These are phyloP conservation scores for Aureobasidium vineae DNA, from an alignment of 2,329 filamentous ascomycete species.

Conservation along the genomic window DNA sequence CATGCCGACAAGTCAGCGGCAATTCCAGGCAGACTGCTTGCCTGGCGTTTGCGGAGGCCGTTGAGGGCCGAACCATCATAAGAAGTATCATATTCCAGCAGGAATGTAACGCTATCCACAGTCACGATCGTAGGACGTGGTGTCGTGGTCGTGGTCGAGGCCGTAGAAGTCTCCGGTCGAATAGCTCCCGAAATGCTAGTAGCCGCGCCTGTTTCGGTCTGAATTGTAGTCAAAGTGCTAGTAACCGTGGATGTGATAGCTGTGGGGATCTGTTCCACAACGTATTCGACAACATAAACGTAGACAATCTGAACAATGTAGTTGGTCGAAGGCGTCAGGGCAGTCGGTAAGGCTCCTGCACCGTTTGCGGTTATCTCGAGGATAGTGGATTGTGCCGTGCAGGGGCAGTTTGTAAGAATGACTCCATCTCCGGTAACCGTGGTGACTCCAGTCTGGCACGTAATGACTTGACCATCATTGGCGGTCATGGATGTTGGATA, in stretches of 20 bases:
- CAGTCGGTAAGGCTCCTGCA: not conserved
- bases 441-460: not conserved
- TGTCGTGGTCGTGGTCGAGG: not conserved
- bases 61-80: not conserved
- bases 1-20: not conserved
- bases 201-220: not conserved
- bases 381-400: slow-evolving; percentile 2
- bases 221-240: not conserved
- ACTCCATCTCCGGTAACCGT: not conserved
- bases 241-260: not conserved
- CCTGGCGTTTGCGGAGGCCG: slow-evolving; percentile 4
- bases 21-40: not conserved
- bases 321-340: not conserved
- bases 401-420: slow-evolving; percentile 1
- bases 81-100: not conserved
- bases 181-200: no score
- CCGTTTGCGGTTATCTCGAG: not conserved
- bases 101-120: not conserved
- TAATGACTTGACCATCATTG: not conserved
- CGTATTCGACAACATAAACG: not conserved
- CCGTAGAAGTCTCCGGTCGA: not conserved
- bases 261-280: not conserved
- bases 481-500: not conserved
- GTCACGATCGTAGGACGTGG: not conserved
- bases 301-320: slow-evolving; percentile 12